Percentiles rank a stretch among this genome's conserved stretches.
Evolutionary conservation across 2,329 filamentous ascomycete species (phyloP).

Genomic region (Emericellopsis cladophorae): DNA sequence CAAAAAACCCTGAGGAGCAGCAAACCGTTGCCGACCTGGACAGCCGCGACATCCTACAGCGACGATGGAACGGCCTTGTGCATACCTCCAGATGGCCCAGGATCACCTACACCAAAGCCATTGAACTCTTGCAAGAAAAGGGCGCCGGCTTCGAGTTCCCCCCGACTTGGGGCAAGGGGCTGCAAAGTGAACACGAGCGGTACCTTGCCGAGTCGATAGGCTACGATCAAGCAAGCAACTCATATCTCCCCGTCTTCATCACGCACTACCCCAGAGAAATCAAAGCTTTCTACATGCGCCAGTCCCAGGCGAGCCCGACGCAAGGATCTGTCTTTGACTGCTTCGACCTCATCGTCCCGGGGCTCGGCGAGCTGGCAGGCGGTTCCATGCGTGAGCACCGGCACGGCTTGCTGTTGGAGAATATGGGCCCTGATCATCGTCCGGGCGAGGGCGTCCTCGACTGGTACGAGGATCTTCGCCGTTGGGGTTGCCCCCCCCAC

Average conservation of each 20-base stretch:
- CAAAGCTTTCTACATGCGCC: conserved; percentile 73
- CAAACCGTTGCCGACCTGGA: conserved; percentile 29
- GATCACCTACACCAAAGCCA: conserved; percentile 71
- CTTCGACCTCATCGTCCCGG: conserved; percentile 80
- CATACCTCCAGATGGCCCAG: conserved; percentile 52
- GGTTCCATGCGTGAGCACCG: conserved; percentile 84
- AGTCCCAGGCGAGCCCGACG: conserved; percentile 11
- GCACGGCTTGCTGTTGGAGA: conserved; percentile 49
- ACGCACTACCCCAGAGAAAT: conserved; percentile 81
- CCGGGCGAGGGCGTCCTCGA: conserved; percentile 31
- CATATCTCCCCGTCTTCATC: conserved; percentile 65
- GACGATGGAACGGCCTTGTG: conserved; percentile 62
- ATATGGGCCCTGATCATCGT: conserved; percentile 55
- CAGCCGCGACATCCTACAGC: conserved; percentile 34
- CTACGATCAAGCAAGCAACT: conserved; percentile 27
- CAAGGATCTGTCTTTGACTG: conserved; percentile 51
- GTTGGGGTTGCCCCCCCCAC: conserved; percentile 84
- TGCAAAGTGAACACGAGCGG: conserved; percentile 88
- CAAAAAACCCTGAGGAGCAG: conserved; percentile 23
- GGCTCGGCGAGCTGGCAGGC: conserved; percentile 75
- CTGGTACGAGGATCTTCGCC: conserved; percentile 82
- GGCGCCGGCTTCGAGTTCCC: conserved; percentile 51
- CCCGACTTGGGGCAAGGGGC: conserved; percentile 58
- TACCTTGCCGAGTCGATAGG: conserved; percentile 63
- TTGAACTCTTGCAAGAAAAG: conserved; percentile 52